Evolutionary conservation across 495 filamentous ascomycete species (phyloP).

Genomic region (Lepidopterella palustris): DNA sequence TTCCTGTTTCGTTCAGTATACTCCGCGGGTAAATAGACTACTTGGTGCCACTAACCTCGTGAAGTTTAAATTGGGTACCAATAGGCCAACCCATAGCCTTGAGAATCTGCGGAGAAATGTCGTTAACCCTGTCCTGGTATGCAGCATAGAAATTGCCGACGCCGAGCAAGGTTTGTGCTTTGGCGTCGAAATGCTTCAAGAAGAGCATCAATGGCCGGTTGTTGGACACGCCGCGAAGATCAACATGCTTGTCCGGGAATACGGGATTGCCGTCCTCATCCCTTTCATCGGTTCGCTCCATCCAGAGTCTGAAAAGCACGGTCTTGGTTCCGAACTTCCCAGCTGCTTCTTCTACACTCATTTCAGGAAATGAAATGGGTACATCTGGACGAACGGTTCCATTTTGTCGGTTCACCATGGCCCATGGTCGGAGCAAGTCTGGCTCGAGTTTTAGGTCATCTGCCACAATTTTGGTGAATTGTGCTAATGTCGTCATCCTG

Average conservation of each 20-base stretch:
- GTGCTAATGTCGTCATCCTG: slow-evolving; percentile 62
- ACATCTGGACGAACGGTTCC: slow-evolving; percentile 89
- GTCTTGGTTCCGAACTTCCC: slow-evolving; percentile 62
- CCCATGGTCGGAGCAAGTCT: slow-evolving; percentile 73
- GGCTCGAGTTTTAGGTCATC: slow-evolving; percentile 57
- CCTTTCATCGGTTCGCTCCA: slow-evolving; percentile 61
- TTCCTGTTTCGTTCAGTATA: slow-evolving; percentile 45
- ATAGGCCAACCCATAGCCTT: slow-evolving; percentile 82
- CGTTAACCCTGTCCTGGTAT: slow-evolving; percentile 77
- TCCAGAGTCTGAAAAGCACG: slow-evolving; percentile 74
- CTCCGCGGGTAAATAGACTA: background rate
- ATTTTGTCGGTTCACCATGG: slow-evolving; percentile 98
- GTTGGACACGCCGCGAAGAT: slow-evolving; percentile 38
- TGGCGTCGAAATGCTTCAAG: slow-evolving; percentile 82
- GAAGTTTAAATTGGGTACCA: slow-evolving; percentile 54
- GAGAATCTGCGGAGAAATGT: slow-evolving; percentile 72
- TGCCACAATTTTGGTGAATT: slow-evolving; percentile 63
- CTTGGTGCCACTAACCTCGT: slow-evolving; percentile 49
- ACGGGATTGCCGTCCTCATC: slow-evolving; percentile 59
- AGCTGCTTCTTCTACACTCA: slow-evolving; percentile 76
- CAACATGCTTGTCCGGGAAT: slow-evolving; percentile 54
- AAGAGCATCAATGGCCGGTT: slow-evolving; percentile 71
- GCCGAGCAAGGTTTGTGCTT: slow-evolving; percentile 65
- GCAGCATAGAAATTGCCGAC: slow-evolving; percentile 77
- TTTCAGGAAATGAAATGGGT: slow-evolving; percentile 66